Evolutionary conservation across 345 rosid species (phyloP).

Genomic region (Euphorbia peplus): DNA sequence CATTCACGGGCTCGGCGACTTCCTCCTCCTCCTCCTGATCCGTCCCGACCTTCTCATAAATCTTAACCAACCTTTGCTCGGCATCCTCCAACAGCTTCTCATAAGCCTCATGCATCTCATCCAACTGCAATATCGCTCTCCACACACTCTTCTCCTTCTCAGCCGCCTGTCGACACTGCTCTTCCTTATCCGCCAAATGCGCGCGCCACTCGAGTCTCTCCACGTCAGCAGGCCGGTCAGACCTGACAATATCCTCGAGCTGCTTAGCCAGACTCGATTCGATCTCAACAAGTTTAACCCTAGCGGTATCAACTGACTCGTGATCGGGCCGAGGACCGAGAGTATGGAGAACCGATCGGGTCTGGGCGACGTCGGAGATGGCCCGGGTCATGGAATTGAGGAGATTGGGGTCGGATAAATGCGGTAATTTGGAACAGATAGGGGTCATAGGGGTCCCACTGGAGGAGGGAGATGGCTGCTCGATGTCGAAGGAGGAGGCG

Average conservation of each 20-base stretch:
- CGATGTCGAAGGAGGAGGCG: conserved; percentile 29
- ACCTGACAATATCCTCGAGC: conserved; percentile 69
- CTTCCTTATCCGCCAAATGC: conserved; percentile 55
- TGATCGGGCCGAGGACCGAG: conserved; percentile 93
- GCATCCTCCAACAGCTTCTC: conserved; percentile 77
- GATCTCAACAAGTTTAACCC: conserved; percentile 50
- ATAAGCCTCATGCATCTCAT: conserved; percentile 76
- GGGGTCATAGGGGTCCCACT: not conserved
- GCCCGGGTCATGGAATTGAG: conserved; percentile 73
- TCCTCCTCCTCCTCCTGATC: conserved; percentile 17
- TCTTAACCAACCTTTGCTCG: conserved; percentile 62
- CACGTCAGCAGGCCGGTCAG: conserved; percentile 48
- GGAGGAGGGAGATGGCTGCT: conserved; percentile 36
- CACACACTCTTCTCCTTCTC: conserved; percentile 52
- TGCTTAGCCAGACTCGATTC: conserved; percentile 55
- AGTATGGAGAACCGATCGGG: conserved; percentile 73
- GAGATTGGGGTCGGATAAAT: conserved; percentile 57
- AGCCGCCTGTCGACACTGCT: conserved; percentile 47
- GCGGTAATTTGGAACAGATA: conserved; percentile 49
- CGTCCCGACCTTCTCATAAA: conserved; percentile 56
- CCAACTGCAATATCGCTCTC: conserved; percentile 56
- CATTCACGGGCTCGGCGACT: conserved; percentile 34
- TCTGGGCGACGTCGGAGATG: conserved; percentile 67
- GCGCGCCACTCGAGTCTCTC: conserved; percentile 55
- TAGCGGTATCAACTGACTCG: conserved; percentile 78